These are phyloP conservation scores for Lasiodiplodia hormozganensis DNA, from an alignment of 2,329 filamentous ascomycete genomes.

Conservation along the genomic window DNA sequence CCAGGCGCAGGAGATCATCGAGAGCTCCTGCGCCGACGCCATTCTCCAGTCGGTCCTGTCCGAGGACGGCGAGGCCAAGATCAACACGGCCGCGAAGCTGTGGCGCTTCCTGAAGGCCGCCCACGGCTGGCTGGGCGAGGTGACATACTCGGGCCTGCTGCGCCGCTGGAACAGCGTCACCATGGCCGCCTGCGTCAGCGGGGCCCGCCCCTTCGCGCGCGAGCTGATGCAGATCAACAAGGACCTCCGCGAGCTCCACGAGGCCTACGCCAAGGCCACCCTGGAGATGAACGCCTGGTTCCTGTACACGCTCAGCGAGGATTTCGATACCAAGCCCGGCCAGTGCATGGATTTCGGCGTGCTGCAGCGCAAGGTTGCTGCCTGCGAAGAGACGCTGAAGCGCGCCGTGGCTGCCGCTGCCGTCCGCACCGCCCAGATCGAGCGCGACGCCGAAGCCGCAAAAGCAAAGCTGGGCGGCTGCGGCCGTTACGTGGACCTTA, in stretches of 20 bases:
- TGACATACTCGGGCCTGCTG: slow-evolving; percentile 20
- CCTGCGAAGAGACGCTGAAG: slow-evolving; percentile 24
- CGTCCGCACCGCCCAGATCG: slow-evolving; percentile 18
- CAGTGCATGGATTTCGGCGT: slow-evolving; percentile 22
- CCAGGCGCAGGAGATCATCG: slow-evolving; percentile 25
- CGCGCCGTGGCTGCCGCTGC: slow-evolving; percentile 13
- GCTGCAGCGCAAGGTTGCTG: slow-evolving; percentile 23
- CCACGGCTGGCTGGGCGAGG: slow-evolving; percentile 22
- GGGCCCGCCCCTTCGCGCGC: slow-evolving; percentile 18
- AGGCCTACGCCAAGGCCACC: slow-evolving; percentile 24
- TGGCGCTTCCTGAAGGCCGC: slow-evolving; percentile 16
- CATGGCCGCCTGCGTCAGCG: slow-evolving; percentile 25
- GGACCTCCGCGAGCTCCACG: slow-evolving; percentile 22
- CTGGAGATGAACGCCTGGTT: slow-evolving; percentile 27
- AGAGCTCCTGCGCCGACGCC: slow-evolving; percentile 24
- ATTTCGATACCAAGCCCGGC: slow-evolving; percentile 19
- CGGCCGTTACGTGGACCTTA: slow-evolving; percentile 12
- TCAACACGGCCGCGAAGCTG: slow-evolving; percentile 20
- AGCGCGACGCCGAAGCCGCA: slow-evolving; percentile 19
- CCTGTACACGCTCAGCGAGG: slow-evolving; percentile 21
- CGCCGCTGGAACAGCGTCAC: slow-evolving; percentile 26
- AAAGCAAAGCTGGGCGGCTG: slow-evolving; percentile 19
- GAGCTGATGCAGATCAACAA: slow-evolving; percentile 27
- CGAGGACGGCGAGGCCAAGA: slow-evolving; percentile 20
- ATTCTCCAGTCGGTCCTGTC: slow-evolving; percentile 19